These are phyloP conservation scores for Acorus gramineus DNA, from an alignment of 106 monocot genomes.

Conservation along the genomic window DNA sequence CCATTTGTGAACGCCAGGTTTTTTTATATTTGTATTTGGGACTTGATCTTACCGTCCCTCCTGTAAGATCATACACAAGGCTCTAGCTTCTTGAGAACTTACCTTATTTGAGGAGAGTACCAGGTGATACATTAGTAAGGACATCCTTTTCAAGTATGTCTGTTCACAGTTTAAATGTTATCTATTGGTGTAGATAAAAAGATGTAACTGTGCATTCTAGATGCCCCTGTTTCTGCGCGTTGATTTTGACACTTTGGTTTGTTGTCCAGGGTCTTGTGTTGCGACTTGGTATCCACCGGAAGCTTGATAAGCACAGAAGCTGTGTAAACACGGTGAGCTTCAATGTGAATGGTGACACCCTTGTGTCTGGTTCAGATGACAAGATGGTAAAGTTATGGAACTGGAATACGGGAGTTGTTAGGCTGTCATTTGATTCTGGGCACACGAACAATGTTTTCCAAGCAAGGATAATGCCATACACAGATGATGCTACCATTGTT, in stretches of 20 bases:
- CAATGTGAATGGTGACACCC: conserved; percentile 59
- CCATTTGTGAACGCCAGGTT: too few relatives aligned
- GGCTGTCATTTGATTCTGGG: conserved; percentile 65
- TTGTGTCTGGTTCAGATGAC: conserved; percentile 91
- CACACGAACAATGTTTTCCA: conserved; percentile 81
- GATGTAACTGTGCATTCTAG: background rate
- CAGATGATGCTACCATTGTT: conserved; percentile 54
- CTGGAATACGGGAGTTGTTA: conserved; percentile 54
- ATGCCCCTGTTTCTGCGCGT: background rate
- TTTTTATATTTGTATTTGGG: too few relatives aligned
- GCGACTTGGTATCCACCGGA: conserved; percentile 50
- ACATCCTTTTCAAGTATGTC: too few relatives aligned
- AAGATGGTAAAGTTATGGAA: conserved; percentile 79
- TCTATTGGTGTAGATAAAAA: too few relatives aligned
- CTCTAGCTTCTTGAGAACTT: too few relatives aligned
- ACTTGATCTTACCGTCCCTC: too few relatives aligned
- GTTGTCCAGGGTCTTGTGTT: conserved; percentile 61
- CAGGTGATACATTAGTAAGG: too few relatives aligned
- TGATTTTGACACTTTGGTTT: background rate
- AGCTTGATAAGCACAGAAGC: conserved; percentile 58
- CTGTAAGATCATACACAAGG: too few relatives aligned
- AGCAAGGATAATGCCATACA: conserved; percentile 72
- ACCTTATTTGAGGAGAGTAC: too few relatives aligned
- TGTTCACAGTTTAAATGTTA: too few relatives aligned
- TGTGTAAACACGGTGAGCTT: conserved; percentile 96